Conservation (phyloP, 495 filamentous ascomycete genomes). For the Staphylotrichum longicolle region DNA sequence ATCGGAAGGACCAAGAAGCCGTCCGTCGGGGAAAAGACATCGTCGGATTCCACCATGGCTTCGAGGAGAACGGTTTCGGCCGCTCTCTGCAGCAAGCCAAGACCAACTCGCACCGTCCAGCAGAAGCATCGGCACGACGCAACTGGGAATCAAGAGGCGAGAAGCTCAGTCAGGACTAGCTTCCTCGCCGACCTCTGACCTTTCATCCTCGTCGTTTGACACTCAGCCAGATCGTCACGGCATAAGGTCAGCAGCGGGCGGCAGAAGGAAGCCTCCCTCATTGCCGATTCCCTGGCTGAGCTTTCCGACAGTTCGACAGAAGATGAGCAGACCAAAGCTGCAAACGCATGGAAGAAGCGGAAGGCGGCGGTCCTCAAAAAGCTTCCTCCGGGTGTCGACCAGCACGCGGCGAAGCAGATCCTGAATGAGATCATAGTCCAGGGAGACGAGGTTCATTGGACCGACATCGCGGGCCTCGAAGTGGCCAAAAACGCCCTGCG, state of each 20-base stretch:
- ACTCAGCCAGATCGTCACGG: conserved; percentile 9
- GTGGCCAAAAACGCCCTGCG: conserved; percentile 89
- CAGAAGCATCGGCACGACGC: conserved; percentile 15
- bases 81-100: conserved; percentile 12
- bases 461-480: conserved; percentile 88
- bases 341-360: conserved; percentile 51
- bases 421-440: conserved; percentile 94
- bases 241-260: conserved; percentile 2
- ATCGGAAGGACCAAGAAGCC: conserved; percentile 4
- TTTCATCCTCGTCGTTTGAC: conserved; percentile 20
- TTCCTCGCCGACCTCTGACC: conserved; percentile 25
- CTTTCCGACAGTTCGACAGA: conserved; percentile 26
- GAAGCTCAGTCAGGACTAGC: conserved; percentile 6
- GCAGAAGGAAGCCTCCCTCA: conserved; percentile 23
- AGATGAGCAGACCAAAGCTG: conserved; percentile 35
- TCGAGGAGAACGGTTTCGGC: conserved; percentile 20
- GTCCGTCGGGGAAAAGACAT: conserved; percentile 13
- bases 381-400: conserved; percentile 77
- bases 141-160: conserved; percentile 10
- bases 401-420: conserved; percentile 79
- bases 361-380: conserved; percentile 63
- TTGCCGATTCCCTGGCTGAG: conserved; percentile 17
- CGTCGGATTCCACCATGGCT: conserved; percentile 23
- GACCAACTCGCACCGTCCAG: conserved; percentile 12
- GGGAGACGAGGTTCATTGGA: conserved; percentile 94